Evolutionary conservation across 305 asterid species (phyloP), one percentile per base, ranked within the genome.

Genomic region (Ilex paraguariensis): DNA sequence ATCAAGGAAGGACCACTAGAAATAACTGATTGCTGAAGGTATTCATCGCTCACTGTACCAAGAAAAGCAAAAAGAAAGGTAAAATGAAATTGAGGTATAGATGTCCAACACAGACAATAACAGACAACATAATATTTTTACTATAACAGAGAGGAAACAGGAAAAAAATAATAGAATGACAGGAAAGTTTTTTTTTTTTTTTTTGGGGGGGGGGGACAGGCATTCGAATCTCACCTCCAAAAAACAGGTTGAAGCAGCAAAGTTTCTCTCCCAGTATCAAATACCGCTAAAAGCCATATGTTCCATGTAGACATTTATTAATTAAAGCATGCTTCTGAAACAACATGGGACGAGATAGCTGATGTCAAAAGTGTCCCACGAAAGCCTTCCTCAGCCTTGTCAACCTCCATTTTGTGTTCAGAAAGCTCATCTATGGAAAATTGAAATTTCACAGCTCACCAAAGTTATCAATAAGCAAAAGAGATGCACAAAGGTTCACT

Each of bases 331-430:
- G 86, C 86, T 80, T 86, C 91, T 33, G 90, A 79, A 64, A 82
- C 78, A 12, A 75, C 77, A 64, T 70, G 95, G 51, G 86, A 72
- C 45, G 95, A 73, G 70, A 86, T 73, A 67, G 81, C 71, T 65
- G 99, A 93, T 56, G 97, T 61, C 63, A 93, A 91, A 71, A 93
- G 96, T 51, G 99, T 87, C 70, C 96, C 99, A 54, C 97, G 91
- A 66, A 93, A 93, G 57, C 99, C 99, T 71, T 74, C 96, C 76
- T 90, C 97, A 39, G 81, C 72, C 70, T 66, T 78, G 56, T 69
- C 82, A 31, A 66, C 53, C 57, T 87, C 91, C 74, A 72, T 59
- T 77, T 80, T 90, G 44, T 85, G 75, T 71, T 81, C 94, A 46
- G 82, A 81, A 69, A 93, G 90, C 82, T 93, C 99, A 75, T 93